These are phyloP conservation scores for Ceratobasidium sp. DNA, from an alignment of 1,284 basidiomycete genomes.

Conservation along the genomic window DNA sequence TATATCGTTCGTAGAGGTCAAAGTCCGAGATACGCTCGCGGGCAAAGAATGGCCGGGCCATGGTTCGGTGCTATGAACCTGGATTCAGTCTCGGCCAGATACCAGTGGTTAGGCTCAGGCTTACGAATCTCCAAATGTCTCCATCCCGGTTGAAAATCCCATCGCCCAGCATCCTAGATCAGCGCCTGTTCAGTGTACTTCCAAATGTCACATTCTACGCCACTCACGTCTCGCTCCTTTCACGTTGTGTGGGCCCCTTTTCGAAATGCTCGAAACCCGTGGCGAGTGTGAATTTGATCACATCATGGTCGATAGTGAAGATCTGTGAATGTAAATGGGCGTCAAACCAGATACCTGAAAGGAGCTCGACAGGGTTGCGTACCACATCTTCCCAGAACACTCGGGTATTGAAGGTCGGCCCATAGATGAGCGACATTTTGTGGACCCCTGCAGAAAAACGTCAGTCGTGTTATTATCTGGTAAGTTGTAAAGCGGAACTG, in stretches of 20 bases:
- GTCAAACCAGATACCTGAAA: neutral
- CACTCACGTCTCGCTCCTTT: constrained; percentile 31
- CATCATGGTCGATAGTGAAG: constrained; percentile 62
- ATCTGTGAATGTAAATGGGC: constrained; percentile 53
- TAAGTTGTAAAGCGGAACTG: neutral
- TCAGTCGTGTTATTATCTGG: neutral
- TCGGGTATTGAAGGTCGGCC: constrained; percentile 54
- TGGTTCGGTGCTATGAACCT: constrained; percentile 43
- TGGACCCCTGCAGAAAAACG: constrained; percentile 28
- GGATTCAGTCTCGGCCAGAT: neutral
- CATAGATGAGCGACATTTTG: constrained; percentile 47
- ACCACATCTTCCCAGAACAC: constrained; percentile 54
- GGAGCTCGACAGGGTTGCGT: neutral
- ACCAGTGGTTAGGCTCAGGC: neutral
- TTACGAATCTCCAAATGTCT: constrained; percentile 46
- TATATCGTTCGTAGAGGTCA: constrained; percentile 45
- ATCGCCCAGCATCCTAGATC: constrained; percentile 63
- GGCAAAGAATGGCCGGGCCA: constrained; percentile 49
- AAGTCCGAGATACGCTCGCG: constrained; percentile 47
- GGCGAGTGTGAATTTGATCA: constrained; percentile 62
- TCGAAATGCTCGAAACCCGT: constrained; percentile 62
- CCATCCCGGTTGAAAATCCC: constrained; percentile 67
- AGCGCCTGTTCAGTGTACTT: constrained; percentile 52
- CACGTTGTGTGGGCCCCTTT: constrained; percentile 57
- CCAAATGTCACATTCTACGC: constrained; percentile 48